Percentiles rank a stretch among this genome's conserved stretches.
Conservation (phyloP, 139 green algal species). For the Microglena sp. region DNA sequence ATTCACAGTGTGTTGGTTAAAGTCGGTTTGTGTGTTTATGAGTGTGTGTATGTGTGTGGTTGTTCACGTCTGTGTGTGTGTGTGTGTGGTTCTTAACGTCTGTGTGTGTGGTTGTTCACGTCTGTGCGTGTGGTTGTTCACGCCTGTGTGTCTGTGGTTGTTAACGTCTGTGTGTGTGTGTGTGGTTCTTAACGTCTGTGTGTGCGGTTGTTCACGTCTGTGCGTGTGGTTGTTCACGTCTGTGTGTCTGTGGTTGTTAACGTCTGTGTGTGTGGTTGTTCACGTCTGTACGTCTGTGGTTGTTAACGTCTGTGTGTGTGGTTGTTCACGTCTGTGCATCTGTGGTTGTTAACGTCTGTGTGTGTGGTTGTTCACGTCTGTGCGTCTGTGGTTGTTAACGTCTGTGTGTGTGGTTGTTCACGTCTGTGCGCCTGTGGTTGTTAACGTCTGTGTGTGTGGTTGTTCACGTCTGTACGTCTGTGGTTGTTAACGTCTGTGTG, state of each 20-base stretch:
- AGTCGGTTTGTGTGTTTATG: background rate
- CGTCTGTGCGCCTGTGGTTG: no score
- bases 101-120: background rate
- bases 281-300: background rate
- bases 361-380: background rate
- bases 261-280: constrained; percentile 6
- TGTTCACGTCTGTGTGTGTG: no score
- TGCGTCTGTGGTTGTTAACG: background rate
- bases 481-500: constrained; percentile 31
- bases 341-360: background rate
- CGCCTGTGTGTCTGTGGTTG: background rate
- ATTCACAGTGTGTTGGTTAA: background rate
- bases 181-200: background rate
- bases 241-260: constrained; percentile 3
- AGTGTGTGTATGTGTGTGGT: no score
- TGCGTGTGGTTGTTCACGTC: background rate
- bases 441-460: background rate
- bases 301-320: no score
- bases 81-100: background rate
- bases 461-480: background rate
- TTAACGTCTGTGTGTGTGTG: background rate
- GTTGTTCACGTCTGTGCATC: no score
- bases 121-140: background rate
- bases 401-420: no score
- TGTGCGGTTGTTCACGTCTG: constrained; percentile 33